phyloP scores from a whole-genome alignment of 2,329 filamentous ascomycete species.

The Falciphora oryzae region DNA sequence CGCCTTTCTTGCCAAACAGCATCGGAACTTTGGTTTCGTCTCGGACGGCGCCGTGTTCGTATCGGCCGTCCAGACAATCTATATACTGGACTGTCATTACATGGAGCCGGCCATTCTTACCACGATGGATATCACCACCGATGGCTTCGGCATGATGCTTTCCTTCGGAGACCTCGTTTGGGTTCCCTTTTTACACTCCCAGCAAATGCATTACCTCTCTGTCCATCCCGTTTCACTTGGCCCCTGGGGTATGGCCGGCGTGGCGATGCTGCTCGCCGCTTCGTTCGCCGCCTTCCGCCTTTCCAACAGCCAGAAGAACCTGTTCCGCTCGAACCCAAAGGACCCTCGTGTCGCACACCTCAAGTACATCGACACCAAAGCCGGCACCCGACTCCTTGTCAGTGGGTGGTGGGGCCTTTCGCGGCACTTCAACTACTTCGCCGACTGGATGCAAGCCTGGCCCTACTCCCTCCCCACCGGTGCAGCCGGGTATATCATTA shows the following conservation, averaged over 20 bases:
- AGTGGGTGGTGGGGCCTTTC: constrained; percentile 92
- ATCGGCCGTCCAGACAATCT: constrained; percentile 70
- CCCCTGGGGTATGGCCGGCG: constrained; percentile 54
- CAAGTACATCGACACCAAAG: constrained; percentile 77
- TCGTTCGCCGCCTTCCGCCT: constrained; percentile 92
- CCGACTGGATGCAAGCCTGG: constrained; percentile 93
- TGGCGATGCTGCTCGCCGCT: constrained; percentile 59
- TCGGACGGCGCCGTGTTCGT: constrained; percentile 83
- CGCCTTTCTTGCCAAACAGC: constrained; percentile 81
- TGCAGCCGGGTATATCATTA: constrained; percentile 72
- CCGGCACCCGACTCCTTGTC: constrained; percentile 73
- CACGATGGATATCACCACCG: constrained; percentile 88
- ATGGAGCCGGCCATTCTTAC: constrained; percentile 87
- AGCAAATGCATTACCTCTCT: constrained; percentile 79
- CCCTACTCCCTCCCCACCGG: constrained; percentile 84
- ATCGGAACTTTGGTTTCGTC: constrained; percentile 72
- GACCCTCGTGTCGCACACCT: constrained; percentile 76
- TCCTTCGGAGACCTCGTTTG: constrained; percentile 88
- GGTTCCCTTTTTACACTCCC: constrained; percentile 84
- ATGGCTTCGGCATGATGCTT: constrained; percentile 91
- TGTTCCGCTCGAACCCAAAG: constrained; percentile 80
- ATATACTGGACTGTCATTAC: constrained; percentile 77
- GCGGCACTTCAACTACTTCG: constrained; percentile 92
- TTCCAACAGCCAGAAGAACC: constrained; percentile 94
- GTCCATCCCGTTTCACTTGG: constrained; percentile 78